Conservation (phyloP, 2,329 filamentous ascomycete genomes). For the Diaporthe longicolla region DNA sequence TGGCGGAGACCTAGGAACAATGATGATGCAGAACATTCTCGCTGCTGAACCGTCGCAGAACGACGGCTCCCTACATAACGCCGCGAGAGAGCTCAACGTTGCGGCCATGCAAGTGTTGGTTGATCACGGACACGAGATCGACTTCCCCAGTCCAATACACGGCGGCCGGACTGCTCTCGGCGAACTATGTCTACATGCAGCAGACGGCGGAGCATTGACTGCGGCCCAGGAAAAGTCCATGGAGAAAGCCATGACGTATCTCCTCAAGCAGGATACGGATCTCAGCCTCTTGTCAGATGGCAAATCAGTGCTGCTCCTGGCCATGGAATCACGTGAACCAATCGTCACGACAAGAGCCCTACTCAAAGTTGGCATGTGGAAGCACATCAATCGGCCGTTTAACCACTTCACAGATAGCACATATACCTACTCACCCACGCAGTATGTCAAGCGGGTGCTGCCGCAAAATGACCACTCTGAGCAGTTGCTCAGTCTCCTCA, state of each 20-base stretch:
- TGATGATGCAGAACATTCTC: constrained; percentile 69
- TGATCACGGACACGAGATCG: constrained; percentile 72
- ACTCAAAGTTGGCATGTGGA: constrained; percentile 76
- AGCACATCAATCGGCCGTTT: constrained; percentile 72
- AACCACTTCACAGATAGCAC: constrained; percentile 67
- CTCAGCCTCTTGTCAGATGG: constrained; percentile 68
- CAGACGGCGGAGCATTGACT: constrained; percentile 60
- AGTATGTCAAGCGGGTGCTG: constrained; percentile 69
- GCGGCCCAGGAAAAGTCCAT: constrained; percentile 65
- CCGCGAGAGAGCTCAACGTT: constrained; percentile 71
- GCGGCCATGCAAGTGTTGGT: constrained; percentile 70
- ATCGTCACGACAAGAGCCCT: constrained; percentile 69
- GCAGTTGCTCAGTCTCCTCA: constrained; percentile 63
- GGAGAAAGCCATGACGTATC: constrained; percentile 69
- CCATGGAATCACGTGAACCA: constrained; percentile 70
- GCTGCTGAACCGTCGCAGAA: constrained; percentile 70
- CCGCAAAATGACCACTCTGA: constrained; percentile 53
- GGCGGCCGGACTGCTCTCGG: constrained; percentile 74
- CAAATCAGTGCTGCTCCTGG: constrained; percentile 72
- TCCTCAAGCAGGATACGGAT: constrained; percentile 71
- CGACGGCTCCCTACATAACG: constrained; percentile 77
- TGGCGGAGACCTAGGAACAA: constrained; percentile 66
- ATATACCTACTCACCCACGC: constrained; percentile 74
- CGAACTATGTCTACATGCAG: constrained; percentile 72
- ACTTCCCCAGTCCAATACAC: constrained; percentile 75